Conservation (phyloP, 768 basidiomycete species). For the Neoboletus magnificus region DNA sequence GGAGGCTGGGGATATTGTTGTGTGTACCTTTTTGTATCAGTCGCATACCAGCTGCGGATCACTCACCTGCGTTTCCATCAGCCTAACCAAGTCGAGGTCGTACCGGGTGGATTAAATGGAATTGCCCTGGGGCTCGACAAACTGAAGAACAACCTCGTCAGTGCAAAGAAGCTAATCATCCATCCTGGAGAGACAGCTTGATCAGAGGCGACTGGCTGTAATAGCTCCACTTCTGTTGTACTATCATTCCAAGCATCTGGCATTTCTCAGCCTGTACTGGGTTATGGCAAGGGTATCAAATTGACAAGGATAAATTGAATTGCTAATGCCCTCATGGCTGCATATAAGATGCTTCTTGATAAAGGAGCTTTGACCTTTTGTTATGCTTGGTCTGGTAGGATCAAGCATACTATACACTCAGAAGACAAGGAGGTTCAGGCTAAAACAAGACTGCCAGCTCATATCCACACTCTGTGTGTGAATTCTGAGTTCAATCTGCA, state of each 20-base stretch:
- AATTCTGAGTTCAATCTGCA: no score
- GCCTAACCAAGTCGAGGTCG: constrained; percentile 23
- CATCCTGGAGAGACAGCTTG: constrained; percentile 32
- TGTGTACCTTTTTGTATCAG: background rate
- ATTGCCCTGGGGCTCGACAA: constrained; percentile 33
- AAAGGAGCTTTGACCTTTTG: no score
- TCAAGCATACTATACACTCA: no score
- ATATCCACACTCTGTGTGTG: no score
- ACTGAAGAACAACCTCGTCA: constrained; percentile 36
- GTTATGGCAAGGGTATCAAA: background rate
- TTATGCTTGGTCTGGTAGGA: no score
- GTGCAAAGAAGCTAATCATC: constrained; percentile 29
- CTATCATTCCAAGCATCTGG: no score
- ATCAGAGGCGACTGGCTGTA: background rate
- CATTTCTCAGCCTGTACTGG: background rate
- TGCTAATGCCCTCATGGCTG: no score
- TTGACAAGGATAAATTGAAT: background rate
- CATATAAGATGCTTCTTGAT: no score
- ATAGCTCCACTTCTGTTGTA: background rate
- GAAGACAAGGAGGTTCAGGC: no score
- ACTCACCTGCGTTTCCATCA: background rate
- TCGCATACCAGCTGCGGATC: background rate
- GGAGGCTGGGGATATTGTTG: constrained; percentile 16
- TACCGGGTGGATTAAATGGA: constrained; percentile 38
- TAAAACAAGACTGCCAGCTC: no score